A percentile compares a stretch with the other conserved stretches of the same genome.
Evolutionary conservation across 116 monocot genomes (phyloP).

Genomic region (Zostera marina): DNA sequence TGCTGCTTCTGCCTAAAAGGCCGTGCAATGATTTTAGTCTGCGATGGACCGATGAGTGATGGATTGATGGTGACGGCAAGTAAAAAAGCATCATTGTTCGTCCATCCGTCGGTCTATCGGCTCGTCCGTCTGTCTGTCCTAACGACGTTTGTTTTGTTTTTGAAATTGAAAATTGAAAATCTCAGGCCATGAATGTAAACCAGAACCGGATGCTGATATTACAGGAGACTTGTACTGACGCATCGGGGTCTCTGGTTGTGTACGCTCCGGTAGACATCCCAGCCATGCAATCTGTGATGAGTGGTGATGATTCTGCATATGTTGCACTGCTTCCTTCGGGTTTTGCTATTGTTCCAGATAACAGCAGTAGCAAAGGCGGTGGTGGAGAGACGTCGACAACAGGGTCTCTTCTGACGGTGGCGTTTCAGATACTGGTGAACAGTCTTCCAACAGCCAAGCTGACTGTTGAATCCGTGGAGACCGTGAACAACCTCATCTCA

Average conservation of each 20-base stretch:
- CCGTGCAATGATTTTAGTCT: no score
- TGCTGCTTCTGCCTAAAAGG: no score
- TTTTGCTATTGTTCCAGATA: constrained; percentile 69
- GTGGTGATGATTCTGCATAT: constrained; percentile 68
- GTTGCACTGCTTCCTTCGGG: constrained; percentile 85
- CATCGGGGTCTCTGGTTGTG: constrained; percentile 71
- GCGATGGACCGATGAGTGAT: no score
- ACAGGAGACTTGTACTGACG: constrained; percentile 85
- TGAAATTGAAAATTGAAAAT: no score
- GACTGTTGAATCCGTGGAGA: constrained; percentile 64
- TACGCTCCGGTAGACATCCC: constrained; percentile 79
- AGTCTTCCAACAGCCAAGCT: constrained; percentile 73
- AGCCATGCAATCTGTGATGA: constrained; percentile 74
- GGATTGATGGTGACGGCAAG: no score
- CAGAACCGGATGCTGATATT: constrained; percentile 91
- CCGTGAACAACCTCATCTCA: constrained; percentile 81
- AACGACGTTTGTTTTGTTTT: no score
- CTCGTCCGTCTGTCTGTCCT: no score
- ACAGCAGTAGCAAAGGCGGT: no score
- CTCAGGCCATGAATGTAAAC: constrained; percentile 39
- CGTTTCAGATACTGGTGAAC: constrained; percentile 88
- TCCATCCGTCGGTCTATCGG: no score
- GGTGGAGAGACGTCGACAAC: no score
- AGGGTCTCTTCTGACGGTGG: constrained; percentile 81
- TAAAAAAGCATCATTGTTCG: no score